These are phyloP conservation scores for Fusarium pseudonygamai DNA, from an alignment of 2,329 filamentous ascomycete genomes.

Conservation along the genomic window DNA sequence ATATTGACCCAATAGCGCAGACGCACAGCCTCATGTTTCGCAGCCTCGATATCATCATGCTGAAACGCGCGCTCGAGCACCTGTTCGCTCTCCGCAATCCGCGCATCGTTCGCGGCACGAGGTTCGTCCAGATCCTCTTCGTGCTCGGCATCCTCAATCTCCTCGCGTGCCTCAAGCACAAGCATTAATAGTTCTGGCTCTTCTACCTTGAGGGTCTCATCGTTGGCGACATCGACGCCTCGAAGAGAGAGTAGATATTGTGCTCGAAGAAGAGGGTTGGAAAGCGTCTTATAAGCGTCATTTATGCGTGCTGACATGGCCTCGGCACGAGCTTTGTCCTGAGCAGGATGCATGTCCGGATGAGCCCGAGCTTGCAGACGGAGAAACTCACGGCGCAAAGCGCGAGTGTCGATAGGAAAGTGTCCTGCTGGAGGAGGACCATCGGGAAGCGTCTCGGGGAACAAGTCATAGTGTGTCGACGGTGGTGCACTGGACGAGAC, in stretches of 20 bases:
- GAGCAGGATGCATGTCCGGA: conserved; percentile 71
- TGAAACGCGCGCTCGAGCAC: conserved; percentile 72
- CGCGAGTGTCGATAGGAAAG: conserved; percentile 76
- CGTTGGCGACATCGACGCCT: conserved; percentile 80
- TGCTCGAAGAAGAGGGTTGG: conserved; percentile 81
- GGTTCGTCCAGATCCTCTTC: conserved; percentile 72
- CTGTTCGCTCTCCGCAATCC: conserved; percentile 71
- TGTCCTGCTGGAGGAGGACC: conserved; percentile 82
- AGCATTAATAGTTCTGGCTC: conserved; percentile 76
- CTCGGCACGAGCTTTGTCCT: conserved; percentile 71
- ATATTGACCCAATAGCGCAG: conserved; percentile 94
- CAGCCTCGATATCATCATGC: conserved; percentile 70
- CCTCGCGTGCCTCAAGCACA: conserved; percentile 82
- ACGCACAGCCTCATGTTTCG: conserved; percentile 76
- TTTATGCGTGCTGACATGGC: conserved; percentile 86
- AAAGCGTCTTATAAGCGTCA: conserved; percentile 87
- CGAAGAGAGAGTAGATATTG: conserved; percentile 84
- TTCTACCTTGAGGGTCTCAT: conserved; percentile 77
- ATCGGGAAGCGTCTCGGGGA: conserved; percentile 78
- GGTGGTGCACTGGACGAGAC: conserved; percentile 29
- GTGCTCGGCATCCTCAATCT: conserved; percentile 73
- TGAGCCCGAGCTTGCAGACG: conserved; percentile 81
- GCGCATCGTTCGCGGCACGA: conserved; percentile 70
- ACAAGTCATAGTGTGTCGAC: conserved; percentile 83
- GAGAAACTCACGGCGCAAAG: conserved; percentile 86